These are phyloP conservation scores for Podaxis rugospora DNA, from an alignment of 768 basidiomycete species.

Conservation along the genomic window DNA sequence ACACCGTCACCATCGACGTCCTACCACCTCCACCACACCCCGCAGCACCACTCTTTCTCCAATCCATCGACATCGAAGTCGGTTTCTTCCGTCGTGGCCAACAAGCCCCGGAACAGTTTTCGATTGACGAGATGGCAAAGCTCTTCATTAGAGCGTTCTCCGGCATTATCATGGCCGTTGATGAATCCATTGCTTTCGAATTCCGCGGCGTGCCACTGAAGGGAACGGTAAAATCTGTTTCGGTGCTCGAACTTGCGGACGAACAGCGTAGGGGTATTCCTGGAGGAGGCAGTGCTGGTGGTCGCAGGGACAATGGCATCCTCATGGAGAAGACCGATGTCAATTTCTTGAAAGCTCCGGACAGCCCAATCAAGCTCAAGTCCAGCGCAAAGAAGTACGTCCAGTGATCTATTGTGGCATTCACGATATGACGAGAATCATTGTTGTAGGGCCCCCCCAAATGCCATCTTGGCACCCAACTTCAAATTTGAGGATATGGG, in stretches of 20 bases:
- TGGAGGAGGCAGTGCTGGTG: slow-evolving; percentile 18
- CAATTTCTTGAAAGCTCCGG: slow-evolving; percentile 78
- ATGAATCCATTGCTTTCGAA: slow-evolving; percentile 78
- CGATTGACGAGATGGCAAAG: slow-evolving; percentile 79
- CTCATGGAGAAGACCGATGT: slow-evolving; percentile 92
- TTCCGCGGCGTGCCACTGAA: slow-evolving; percentile 84
- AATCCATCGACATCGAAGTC: slow-evolving; percentile 77
- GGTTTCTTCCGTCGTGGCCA: slow-evolving; percentile 53
- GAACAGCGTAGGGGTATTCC: slow-evolving; percentile 46
- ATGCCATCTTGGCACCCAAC: slow-evolving; percentile 94
- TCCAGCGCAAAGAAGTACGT: slow-evolving; percentile 84
- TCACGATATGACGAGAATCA: neutral
- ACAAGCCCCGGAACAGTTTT: slow-evolving; percentile 67
- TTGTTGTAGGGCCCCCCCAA: slow-evolving; percentile 68
- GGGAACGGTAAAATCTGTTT: slow-evolving; percentile 57
- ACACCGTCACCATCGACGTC: slow-evolving; percentile 66
- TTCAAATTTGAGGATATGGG: slow-evolving; percentile 99
- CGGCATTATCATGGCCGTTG: slow-evolving; percentile 63
- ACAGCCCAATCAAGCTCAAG: slow-evolving; percentile 84
- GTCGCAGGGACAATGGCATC: slow-evolving; percentile 52
- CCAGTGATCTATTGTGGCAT: neutral
- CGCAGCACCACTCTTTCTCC: slow-evolving; percentile 56
- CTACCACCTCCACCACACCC: slow-evolving; percentile 51
- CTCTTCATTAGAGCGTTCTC: slow-evolving; percentile 74
- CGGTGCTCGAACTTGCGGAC: slow-evolving; percentile 56